Percentiles rank a stretch among this genome's conserved stretches.
Conservation (phyloP, 2,329 filamentous ascomycete genomes). For the Aspergillus pseudonomiae region DNA sequence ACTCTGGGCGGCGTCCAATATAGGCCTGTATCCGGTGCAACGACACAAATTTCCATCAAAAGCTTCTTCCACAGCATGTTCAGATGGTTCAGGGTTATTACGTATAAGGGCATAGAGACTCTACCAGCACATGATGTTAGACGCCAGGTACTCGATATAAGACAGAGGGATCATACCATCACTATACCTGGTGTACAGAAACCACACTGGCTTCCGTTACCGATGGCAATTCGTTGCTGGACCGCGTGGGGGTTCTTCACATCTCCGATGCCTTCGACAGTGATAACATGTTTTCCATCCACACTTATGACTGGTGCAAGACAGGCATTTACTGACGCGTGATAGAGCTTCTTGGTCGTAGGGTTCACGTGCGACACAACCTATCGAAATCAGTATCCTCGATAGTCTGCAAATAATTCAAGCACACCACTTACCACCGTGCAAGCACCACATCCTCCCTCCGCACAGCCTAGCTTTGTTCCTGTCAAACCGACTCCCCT, state of each 20-base stretch:
- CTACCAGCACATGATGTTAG: constrained; percentile 41
- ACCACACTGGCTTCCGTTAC: constrained; percentile 90
- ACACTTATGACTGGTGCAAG: constrained; percentile 89
- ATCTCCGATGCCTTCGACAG: constrained; percentile 92
- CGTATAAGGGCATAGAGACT: constrained; percentile 90
- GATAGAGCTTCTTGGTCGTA: constrained; percentile 88
- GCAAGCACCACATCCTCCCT: constrained; percentile 87
- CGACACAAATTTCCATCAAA: constrained; percentile 96
- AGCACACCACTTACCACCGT: constrained; percentile 22
- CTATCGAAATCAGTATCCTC: constrained; percentile 40
- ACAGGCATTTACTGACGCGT: constrained; percentile 96
- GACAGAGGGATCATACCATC: constrained; percentile 58
- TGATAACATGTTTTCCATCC: constrained; percentile 97
- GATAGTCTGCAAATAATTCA: background rate
- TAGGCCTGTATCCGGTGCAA: constrained; percentile 93
- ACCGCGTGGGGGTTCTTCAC: constrained; percentile 83
- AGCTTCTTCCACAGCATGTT: constrained; percentile 88
- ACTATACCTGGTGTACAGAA: constrained; percentile 98
- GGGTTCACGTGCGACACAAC: constrained; percentile 91
- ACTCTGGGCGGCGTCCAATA: constrained; percentile 89
- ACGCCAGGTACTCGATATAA: too few relatives aligned
- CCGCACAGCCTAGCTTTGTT: constrained; percentile 93
- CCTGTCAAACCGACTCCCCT: constrained; percentile 91
- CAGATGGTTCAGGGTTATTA: constrained; percentile 76
- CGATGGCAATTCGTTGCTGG: constrained; percentile 87